Percentiles rank a stretch among this genome's conserved stretches.
These are phyloP conservation scores for Colletotrichum godetiae DNA, from an alignment of 2,329 filamentous ascomycete species.

Conservation along the genomic window DNA sequence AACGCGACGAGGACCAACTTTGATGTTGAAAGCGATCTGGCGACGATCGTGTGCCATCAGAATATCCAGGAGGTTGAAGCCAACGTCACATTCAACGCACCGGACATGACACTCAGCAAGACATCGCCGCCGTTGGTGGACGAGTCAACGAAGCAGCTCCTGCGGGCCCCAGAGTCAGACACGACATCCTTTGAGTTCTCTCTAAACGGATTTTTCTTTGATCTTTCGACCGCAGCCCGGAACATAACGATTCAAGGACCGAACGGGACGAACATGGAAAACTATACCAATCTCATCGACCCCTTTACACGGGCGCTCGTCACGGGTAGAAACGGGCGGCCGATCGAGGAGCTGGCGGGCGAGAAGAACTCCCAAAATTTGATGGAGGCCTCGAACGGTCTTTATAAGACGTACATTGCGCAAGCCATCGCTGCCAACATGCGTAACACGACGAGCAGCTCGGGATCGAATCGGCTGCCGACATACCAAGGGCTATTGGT, in stretches of 20 bases:
- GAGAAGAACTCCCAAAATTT: constrained; percentile 34
- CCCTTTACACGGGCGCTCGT: constrained; percentile 38
- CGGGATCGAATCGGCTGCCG: constrained; percentile 11
- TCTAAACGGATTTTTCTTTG: constrained; percentile 2
- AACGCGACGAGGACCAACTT: constrained; percentile 30
- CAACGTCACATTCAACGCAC: constrained; percentile 38
- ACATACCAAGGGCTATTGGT: constrained; percentile 32
- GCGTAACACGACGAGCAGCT: constrained; percentile 31
- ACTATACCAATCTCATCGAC: constrained; percentile 25
- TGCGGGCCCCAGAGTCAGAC: neutral
- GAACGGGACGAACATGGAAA: neutral
- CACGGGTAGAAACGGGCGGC: constrained; percentile 25
- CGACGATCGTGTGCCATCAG: constrained; percentile 40
- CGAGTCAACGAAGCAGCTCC: constrained; percentile 24
- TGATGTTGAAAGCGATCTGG: constrained; percentile 38
- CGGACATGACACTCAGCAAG: constrained; percentile 36
- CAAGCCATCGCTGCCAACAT: constrained; percentile 43
- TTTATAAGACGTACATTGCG: constrained; percentile 42
- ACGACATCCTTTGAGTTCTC: constrained; percentile 10
- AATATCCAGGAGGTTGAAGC: constrained; percentile 39
- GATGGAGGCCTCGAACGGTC: constrained; percentile 27
- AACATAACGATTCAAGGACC: neutral
- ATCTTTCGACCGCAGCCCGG: neutral
- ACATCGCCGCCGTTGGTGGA: constrained; percentile 25
- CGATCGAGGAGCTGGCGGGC: constrained; percentile 34